These are phyloP conservation scores for Stachybotrys echinatus DNA, from an alignment of 2,329 filamentous ascomycete genomes.

Conservation along the genomic window DNA sequence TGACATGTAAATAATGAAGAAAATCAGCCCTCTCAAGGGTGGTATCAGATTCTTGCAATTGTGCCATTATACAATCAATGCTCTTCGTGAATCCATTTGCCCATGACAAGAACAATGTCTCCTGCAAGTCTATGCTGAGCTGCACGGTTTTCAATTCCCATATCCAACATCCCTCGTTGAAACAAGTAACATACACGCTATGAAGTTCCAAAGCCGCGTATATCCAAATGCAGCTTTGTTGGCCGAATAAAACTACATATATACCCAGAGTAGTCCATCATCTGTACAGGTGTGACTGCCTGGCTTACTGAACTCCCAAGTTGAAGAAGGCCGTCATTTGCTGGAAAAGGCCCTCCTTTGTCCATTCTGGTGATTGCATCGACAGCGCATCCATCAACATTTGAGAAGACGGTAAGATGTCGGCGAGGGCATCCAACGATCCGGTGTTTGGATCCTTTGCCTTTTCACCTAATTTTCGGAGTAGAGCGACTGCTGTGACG, in stretches of 20 bases:
- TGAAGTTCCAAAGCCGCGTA: conserved; percentile 7
- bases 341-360: conserved; percentile 61
- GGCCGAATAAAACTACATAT: conserved; percentile 1
- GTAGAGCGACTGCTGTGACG: conserved; percentile 59
- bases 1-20: no score
- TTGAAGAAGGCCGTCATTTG: conserved; percentile 56
- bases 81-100: not conserved
- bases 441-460: conserved; percentile 51
- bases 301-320: conserved; percentile 14
- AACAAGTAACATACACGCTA: conserved; percentile 24
- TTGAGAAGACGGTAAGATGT: conserved; percentile 61
- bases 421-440: conserved; percentile 47
- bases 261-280: conserved; percentile 11
- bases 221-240: conserved; percentile 1
- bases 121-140: conserved; percentile 18
- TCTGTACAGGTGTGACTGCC: conserved; percentile 1
- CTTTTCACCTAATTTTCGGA: conserved; percentile 67
- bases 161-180: conserved; percentile 16
- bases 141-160: conserved; percentile 18
- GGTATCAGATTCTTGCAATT: not conserved
- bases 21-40: not conserved
- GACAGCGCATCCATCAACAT: conserved; percentile 62
- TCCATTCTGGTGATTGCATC: conserved; percentile 57
- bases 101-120: not conserved
- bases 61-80: not conserved